phyloP scores from a whole-genome alignment of 345 rosid species.

The Nephelium lappaceum region DNA sequence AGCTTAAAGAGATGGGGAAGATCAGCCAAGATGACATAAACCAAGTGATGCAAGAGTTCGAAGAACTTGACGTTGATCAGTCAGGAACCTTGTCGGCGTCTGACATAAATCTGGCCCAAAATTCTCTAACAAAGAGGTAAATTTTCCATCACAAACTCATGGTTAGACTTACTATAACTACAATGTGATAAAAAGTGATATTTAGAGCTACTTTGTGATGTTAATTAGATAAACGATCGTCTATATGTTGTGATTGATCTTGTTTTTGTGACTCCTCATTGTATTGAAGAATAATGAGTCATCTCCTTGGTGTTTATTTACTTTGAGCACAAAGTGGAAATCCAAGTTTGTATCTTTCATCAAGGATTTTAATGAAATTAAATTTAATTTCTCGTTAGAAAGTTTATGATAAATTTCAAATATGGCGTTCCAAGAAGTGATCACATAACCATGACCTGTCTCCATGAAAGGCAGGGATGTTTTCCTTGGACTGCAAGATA shows the following conservation, averaged over 20 bases:
- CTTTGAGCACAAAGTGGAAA: not conserved
- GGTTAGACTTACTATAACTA: no score
- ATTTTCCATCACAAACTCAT: not conserved
- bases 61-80: slow-evolving; percentile 69
- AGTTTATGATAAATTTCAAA: no score
- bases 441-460: no score
- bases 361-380: no score
- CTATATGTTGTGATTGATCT: not conserved
- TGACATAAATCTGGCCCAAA: slow-evolving; percentile 44
- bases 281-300: not conserved
- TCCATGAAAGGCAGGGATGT: no score
- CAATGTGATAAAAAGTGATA: not conserved
- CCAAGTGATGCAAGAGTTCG: slow-evolving; percentile 63
- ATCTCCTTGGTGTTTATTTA: not conserved
- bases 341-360: no score
- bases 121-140: slow-evolving; percentile 25
- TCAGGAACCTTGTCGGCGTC: slow-evolving; percentile 49
- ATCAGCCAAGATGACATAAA: slow-evolving; percentile 69
- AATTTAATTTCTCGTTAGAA: no score
- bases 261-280: not conserved
- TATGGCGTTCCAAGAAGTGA: no score
- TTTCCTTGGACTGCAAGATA: no score
- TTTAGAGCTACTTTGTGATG: not conserved
- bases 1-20: slow-evolving; percentile 92
- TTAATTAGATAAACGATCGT: not conserved